Conservation (phyloP, 2,329 filamentous ascomycete species). For the Didymella arachidicola region DNA sequence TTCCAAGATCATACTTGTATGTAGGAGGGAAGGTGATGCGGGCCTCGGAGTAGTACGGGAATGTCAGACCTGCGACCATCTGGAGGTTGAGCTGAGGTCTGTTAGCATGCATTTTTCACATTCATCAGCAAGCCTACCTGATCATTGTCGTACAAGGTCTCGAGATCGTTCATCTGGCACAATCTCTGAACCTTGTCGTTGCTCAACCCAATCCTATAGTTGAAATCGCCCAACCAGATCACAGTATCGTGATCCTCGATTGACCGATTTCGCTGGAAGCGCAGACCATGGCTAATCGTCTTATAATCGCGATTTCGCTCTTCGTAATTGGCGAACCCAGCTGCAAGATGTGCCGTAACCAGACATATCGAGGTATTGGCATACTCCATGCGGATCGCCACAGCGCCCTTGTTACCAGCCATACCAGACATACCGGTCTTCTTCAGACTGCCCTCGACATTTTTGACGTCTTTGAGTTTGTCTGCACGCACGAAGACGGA, state of each 20-base stretch:
- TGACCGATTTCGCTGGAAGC: conserved; percentile 87
- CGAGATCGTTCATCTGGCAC: conserved; percentile 75
- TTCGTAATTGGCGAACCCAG: conserved; percentile 95
- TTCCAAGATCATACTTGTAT: conserved; percentile 93
- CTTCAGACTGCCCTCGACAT: conserved; percentile 94
- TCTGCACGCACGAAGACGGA: conserved; percentile 89
- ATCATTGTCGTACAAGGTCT: conserved; percentile 86
- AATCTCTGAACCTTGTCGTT: conserved; percentile 79
- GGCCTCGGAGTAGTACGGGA: conserved; percentile 90
- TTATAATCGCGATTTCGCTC: conserved; percentile 93
- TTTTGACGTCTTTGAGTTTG: conserved; percentile 82
- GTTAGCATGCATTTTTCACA: conserved; percentile 33
- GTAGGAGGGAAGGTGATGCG: conserved; percentile 89
- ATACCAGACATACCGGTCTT: conserved; percentile 96
- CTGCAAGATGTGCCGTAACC: conserved; percentile 94
- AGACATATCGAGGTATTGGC: conserved; percentile 93
- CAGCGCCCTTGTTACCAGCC: conserved; percentile 96
- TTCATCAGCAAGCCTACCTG: conserved; percentile 63
- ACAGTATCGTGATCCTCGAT: conserved; percentile 93
- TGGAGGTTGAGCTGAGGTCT: conserved; percentile 79
- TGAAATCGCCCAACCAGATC: conserved; percentile 95
- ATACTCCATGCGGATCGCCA: conserved; percentile 94
- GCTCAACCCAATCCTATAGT: conserved; percentile 89
- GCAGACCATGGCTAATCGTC: conserved; percentile 84
- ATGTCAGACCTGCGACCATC: conserved; percentile 91